Evolutionary conservation across 208 protist genomes (phyloP), one percentile per base, ranked within the genome.

Genomic region (Trypanosoma lewisi): DNA sequence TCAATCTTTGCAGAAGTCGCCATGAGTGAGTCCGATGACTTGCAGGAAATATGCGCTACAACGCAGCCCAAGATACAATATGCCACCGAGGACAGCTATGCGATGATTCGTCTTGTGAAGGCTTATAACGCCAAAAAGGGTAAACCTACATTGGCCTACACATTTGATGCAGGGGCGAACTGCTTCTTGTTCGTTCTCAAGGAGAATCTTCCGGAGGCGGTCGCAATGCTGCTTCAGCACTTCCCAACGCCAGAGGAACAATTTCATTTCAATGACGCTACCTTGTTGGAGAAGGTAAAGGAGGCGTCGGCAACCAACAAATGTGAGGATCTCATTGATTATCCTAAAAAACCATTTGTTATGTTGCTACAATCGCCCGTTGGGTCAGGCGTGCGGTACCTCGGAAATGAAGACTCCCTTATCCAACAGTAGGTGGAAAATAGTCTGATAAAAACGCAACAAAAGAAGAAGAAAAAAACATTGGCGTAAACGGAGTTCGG

Each of bases 101-200:
- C 84, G 19, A 92, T 99, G 77, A 97, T 99, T 33, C 70, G 87
- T 19, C 63, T 99, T 12, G 82, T 99, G 14, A 81, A 93, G 21
- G 81, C 79, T 27, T 96, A 94, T 67, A 99, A 99, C 78, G 77
- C 73, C 31, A 70, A 77, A 39, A 83, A 94, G 39, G 77, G 83
- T 23, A 67, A 56, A 36, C 82, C 79, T 31, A 72, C 80, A 31
- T 81, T 94, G 23, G 98, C 92, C n/a, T 99, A 99, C 86, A 99
- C 98, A 14, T 99, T 99, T 74, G 98, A 99, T 73, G 98, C 98
- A 4, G 98, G 98, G 4, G 98, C 98, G 17, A 99, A 99, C 80
- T 97, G 97, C 42, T 98, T 99, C 55, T 78, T 99, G 67, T 99
- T 99, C 75, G 80, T 86, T 3, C 75, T 85, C n/a, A 85, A 90